These are phyloP conservation scores for Pyricularia grisea DNA, from an alignment of 2,329 filamentous ascomycete genomes.

Conservation along the genomic window DNA sequence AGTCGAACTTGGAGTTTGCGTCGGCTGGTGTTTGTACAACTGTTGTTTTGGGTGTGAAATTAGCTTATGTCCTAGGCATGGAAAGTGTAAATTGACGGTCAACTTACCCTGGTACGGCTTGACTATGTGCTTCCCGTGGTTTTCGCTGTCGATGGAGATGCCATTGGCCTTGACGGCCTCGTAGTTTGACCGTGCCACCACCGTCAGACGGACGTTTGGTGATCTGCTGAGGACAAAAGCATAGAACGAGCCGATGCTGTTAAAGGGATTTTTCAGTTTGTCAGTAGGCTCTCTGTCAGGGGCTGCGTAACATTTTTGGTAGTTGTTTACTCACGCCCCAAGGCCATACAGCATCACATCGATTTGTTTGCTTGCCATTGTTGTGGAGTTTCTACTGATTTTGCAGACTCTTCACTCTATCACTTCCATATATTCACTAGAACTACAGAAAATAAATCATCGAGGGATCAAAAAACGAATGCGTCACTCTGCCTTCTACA, in stretches of 20 bases:
- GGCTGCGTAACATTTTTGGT: neutral
- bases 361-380: constrained; percentile 9
- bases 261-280: neutral
- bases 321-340: constrained; percentile 33
- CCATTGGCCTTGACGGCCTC: constrained; percentile 40
- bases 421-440: neutral
- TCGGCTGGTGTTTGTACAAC: constrained; percentile 37
- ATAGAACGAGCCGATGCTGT: constrained; percentile 48
- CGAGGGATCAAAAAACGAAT: neutral
- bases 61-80: too few species aligned
- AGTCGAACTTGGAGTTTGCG: constrained; percentile 39
- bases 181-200: constrained; percentile 53
- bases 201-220: constrained; percentile 39
- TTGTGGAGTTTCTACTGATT: neutral
- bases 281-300: neutral
- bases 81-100: neutral
- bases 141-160: constrained; percentile 41
- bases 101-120: constrained; percentile 29
- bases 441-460: neutral
- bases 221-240: constrained; percentile 39
- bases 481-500: neutral
- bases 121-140: constrained; percentile 45
- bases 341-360: constrained; percentile 42
- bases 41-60: neutral
- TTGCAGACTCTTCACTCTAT: too few species aligned